Percentiles rank a stretch among this genome's conserved stretches.
Evolutionary conservation across 2,329 filamentous ascomycete species (phyloP).

Genomic region (Zarea fungicola): DNA sequence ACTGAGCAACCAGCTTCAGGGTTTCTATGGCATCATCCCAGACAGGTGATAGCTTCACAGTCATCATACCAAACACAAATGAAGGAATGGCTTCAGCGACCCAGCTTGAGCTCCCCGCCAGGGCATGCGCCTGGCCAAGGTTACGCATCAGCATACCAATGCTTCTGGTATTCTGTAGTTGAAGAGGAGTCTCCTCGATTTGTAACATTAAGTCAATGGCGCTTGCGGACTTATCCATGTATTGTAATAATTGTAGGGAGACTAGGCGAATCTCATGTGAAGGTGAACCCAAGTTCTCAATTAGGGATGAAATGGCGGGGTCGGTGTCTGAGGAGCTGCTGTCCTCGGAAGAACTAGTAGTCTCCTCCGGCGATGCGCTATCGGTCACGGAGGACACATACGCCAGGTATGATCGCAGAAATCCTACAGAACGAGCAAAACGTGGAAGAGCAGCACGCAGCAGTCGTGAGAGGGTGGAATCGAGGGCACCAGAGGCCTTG

Average conservation of each 20-base stretch:
- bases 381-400: slow-evolving; percentile 42
- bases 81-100: slow-evolving; percentile 67
- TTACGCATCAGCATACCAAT: slow-evolving; percentile 84
- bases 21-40: slow-evolving; percentile 81
- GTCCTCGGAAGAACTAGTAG: slow-evolving; percentile 11
- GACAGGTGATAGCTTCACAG: slow-evolving; percentile 74
- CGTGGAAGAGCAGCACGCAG: slow-evolving; percentile 61
- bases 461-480: slow-evolving; percentile 57
- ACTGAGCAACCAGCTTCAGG: slow-evolving; percentile 68
- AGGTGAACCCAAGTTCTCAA: slow-evolving; percentile 68
- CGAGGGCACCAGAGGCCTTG: slow-evolving; percentile 50
- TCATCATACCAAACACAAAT: slow-evolving; percentile 86
- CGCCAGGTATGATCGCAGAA: slow-evolving; percentile 55
- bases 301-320: slow-evolving; percentile 57
- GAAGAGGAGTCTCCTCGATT: slow-evolving; percentile 74
- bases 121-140: slow-evolving; percentile 59
- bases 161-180: slow-evolving; percentile 62
- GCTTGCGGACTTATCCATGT: slow-evolving; percentile 39
- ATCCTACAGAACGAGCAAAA: slow-evolving; percentile 62
- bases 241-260: slow-evolving; percentile 66
- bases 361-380: slow-evolving; percentile 5
- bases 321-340: slow-evolving; percentile 48
- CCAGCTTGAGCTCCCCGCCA: slow-evolving; percentile 55
- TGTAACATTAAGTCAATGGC: slow-evolving; percentile 57
- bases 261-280: slow-evolving; percentile 69